Percentiles rank a stretch among this genome's conserved stretches.
Conservation (phyloP, 495 filamentous ascomycete species). For the Trichoderma reesei region DNA sequence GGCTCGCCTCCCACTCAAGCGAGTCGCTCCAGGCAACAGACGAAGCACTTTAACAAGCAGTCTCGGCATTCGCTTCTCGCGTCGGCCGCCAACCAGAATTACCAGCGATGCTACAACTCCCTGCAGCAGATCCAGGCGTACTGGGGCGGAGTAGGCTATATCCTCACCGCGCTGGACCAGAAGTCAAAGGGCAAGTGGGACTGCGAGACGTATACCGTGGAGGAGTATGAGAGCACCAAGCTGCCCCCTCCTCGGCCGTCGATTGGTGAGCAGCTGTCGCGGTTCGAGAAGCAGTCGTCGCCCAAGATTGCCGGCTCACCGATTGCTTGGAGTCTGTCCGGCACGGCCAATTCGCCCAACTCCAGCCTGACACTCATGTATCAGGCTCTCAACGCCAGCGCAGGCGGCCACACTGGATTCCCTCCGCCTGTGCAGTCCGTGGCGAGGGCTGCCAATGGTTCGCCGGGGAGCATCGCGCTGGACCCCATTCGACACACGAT, state of each 20-base stretch:
- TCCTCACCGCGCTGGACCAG: slow-evolving; percentile 74
- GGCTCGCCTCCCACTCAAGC: slow-evolving; percentile 33
- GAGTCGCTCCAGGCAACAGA: slow-evolving; percentile 17
- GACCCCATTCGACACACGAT: slow-evolving; percentile 43
- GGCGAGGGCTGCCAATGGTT: slow-evolving; percentile 31
- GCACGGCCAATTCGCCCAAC: slow-evolving; percentile 72
- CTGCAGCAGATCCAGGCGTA: slow-evolving; percentile 65
- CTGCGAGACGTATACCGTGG: slow-evolving; percentile 64
- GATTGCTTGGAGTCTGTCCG: slow-evolving; percentile 69
- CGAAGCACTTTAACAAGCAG: neutral
- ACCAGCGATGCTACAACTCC: slow-evolving; percentile 72
- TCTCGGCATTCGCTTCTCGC: slow-evolving; percentile 64
- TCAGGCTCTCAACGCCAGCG: slow-evolving; percentile 32
- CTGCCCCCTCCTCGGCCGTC: slow-evolving; percentile 42
- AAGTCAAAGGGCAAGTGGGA: slow-evolving; percentile 78
- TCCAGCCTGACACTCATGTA: slow-evolving; percentile 67
- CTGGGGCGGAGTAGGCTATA: slow-evolving; percentile 81
- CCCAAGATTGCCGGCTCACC: slow-evolving; percentile 35
- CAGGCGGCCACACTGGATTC: slow-evolving; percentile 15
- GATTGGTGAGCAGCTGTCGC: slow-evolving; percentile 19
- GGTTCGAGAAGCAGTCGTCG: slow-evolving; percentile 26
- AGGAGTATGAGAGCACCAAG: slow-evolving; percentile 63
- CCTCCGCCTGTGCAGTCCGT: slow-evolving; percentile 11
- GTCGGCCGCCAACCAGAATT: slow-evolving; percentile 67
- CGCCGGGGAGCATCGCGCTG: slow-evolving; percentile 41